Percentiles rank a stretch among this genome's conserved stretches.
Conservation (phyloP, 2,329 filamentous ascomycete species). For the Monosporascus cannonballus region DNA sequence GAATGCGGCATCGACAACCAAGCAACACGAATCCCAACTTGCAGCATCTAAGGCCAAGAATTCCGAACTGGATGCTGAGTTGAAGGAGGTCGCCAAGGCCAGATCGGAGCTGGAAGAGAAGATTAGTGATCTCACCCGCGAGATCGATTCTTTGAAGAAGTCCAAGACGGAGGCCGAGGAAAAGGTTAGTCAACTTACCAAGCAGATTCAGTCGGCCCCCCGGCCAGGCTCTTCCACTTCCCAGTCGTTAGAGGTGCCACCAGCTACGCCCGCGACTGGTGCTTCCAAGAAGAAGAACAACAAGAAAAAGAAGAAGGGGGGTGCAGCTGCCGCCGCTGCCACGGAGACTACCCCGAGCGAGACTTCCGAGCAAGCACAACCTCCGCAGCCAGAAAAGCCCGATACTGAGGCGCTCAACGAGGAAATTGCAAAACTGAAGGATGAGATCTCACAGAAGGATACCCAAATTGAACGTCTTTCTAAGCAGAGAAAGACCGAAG, state of each 20-base stretch:
- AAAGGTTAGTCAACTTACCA: slow-evolving; percentile 34
- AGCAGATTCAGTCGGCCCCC: slow-evolving; percentile 25
- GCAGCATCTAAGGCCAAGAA: slow-evolving; percentile 18
- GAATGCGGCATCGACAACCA: slow-evolving; percentile 10
- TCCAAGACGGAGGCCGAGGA: slow-evolving; percentile 33
- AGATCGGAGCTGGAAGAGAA: slow-evolving; percentile 30
- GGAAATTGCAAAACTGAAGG: slow-evolving; percentile 45
- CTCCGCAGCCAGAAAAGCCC: slow-evolving; percentile 21
- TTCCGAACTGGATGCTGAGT: slow-evolving; percentile 21
- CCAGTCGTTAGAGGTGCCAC: slow-evolving; percentile 18
- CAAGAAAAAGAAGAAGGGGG: slow-evolving; percentile 78
- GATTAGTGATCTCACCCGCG: slow-evolving; percentile 37
- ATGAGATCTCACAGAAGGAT: slow-evolving; percentile 59
- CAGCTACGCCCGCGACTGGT: slow-evolving; percentile 18
- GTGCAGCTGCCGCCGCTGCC: slow-evolving; percentile 33
- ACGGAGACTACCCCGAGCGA: slow-evolving; percentile 32
- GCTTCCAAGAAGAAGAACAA: slow-evolving; percentile 71
- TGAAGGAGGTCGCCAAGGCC: slow-evolving; percentile 33
- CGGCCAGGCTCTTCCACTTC: slow-evolving; percentile 11
- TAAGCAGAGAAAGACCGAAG: slow-evolving; percentile 66
- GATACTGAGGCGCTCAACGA: slow-evolving; percentile 35
- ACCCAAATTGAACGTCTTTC: slow-evolving; percentile 65
- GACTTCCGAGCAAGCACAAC: slow-evolving; percentile 28
- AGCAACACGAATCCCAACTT: slow-evolving; percentile 22
- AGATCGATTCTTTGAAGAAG: slow-evolving; percentile 35